Evolutionary conservation across 129 eudicot genomes (phyloP), one percentile per base, ranked within the genome.

Genomic region (Kitagawia praeruptora): DNA sequence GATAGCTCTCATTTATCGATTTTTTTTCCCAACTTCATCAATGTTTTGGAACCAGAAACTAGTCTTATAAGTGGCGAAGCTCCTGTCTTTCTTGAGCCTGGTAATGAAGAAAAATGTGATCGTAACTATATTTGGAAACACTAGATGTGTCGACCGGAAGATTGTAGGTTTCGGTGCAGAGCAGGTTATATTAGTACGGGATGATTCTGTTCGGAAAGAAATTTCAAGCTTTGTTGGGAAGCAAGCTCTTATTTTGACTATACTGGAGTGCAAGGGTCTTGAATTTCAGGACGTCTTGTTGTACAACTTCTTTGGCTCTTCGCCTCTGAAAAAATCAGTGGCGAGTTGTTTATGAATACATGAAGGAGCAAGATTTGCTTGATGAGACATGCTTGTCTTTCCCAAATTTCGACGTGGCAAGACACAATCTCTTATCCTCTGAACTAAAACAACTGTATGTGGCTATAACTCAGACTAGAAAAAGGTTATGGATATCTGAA

Each of bases 241-340:
- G 49, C 84, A 86, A 34, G 98, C 98, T 79, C 93, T 93, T 19
- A 86, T 93, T 70, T 86, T 93, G 75, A 91, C 93, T 3, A 74
- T 93, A 46, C 84, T 93, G 23, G 98, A 93, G 86, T 93, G 98
- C 86, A 93, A 93, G 63, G 96, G 98, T 70, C 91, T 91, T 11
- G 98, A 93, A 45, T 93, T 93, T 85, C 92, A 91, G 92, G 98
- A 93, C 80, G 98, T 93, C 1, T 64, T 93, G 76, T 82, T 93
- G 28, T 93, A 89, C 85, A 89, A 93, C 80, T 93, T 93, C 76
- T 93, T 93, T 82, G 90, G 94, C 40, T 91, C 98, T 38, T 91
- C 96, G 3, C 96, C 92, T 19, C 47, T 91, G 70, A 85, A 77
- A 72, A 85, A 84, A n/a, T 63, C 88, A 87, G 27, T 93, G 98